Evolutionary conservation across 257 asterid species (phyloP), one percentile per base, ranked within the genome.

Genomic region (Oldenlandia corymbosa): DNA sequence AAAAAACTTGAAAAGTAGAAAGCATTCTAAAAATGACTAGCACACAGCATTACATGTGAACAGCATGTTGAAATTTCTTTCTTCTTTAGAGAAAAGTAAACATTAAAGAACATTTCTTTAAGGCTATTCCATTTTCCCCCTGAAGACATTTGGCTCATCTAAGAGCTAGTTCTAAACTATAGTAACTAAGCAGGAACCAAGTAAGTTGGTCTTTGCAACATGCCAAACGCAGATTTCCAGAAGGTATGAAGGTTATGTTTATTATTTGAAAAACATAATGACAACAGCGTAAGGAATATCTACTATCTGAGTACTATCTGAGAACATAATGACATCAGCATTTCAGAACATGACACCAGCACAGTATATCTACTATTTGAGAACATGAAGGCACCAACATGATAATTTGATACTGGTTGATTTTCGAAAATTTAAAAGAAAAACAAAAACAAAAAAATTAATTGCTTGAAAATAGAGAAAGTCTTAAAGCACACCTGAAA

Each of bases 401-500:
- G 32, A 10, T 32, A n/a, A 5, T 20, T 36, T 21, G 39, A 18
- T 16, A 27, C 42, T 37, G 10, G 26, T 21, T 20, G 34, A 54
- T 48, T 41, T 45, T 28, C 28, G 18, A n/a, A n/a, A n/a, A n/a
- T n/a, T n/a, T n/a, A n/a, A n/a, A n/a, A n/a, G n/a, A n/a, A n/a
- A n/a, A n/a, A n/a, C n/a, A n/a, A n/a, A n/a, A n/a, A n/a, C n/a
- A n/a, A n/a, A n/a, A n/a, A n/a, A n/a, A n/a, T n/a, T n/a, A n/a
- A n/a, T n/a, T n/a, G n/a, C n/a, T n/a, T n/a, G n/a, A n/a, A 20
- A 46, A 39, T 43, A 54, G 37, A 39, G 16, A 47, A 39, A 71
- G 65, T 26, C 17, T 43, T 54, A 52, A 65, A 68, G 65, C 71
- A 59, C 47, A 93, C 99, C 99, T 93, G 99, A 79, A 93, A 93